These are phyloP conservation scores for Aphanoascus verrucosus DNA, from an alignment of 2,329 filamentous ascomycete genomes.

Conservation along the genomic window DNA sequence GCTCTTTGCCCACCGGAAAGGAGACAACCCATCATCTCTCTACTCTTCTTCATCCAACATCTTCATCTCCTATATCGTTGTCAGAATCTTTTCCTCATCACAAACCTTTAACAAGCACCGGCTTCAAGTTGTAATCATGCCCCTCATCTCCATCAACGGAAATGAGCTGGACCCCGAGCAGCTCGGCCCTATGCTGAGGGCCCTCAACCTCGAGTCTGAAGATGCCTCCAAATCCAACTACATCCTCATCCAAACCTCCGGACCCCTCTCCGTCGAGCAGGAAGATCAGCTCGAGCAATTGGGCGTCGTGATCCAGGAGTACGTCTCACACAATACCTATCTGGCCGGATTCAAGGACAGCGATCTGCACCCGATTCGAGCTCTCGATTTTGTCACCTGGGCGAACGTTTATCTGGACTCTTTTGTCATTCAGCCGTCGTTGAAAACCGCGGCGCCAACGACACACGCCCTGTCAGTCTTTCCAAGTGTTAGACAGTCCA, in stretches of 20 bases:
- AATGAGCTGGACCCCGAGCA: conserved; percentile 13
- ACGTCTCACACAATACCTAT: conserved; percentile 13
- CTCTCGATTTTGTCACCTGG: conserved; percentile 13
- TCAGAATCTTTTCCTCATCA: not conserved
- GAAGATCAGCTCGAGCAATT: conserved; percentile 11
- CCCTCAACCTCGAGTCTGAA: conserved; percentile 12
- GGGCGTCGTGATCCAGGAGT: conserved; percentile 12
- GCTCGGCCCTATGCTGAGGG: conserved; percentile 9
- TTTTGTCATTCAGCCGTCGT: conserved; percentile 11
- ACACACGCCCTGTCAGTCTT: conserved; percentile 10
- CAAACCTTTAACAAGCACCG: not conserved
- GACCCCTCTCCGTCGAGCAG: conserved; percentile 9
- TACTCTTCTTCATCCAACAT: too few relatives aligned
- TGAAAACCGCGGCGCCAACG: conserved; percentile 6
- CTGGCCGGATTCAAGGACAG: conserved; percentile 12
- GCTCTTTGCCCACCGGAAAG: too few relatives aligned
- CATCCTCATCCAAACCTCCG: conserved; percentile 12
- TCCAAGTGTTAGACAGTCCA: conserved; percentile 5
- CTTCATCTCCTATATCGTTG: too few relatives aligned
- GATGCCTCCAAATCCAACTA: conserved; percentile 14
- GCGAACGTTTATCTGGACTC: conserved; percentile 12
- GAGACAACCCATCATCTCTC: too few relatives aligned
- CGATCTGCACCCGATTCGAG: conserved; percentile 9
- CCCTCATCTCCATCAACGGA: conserved; percentile 14
- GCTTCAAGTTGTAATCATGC: conserved; percentile 6